phyloP scores from a whole-genome alignment of 129 eudicot genomes.

The Helianthus tuberosus region DNA sequence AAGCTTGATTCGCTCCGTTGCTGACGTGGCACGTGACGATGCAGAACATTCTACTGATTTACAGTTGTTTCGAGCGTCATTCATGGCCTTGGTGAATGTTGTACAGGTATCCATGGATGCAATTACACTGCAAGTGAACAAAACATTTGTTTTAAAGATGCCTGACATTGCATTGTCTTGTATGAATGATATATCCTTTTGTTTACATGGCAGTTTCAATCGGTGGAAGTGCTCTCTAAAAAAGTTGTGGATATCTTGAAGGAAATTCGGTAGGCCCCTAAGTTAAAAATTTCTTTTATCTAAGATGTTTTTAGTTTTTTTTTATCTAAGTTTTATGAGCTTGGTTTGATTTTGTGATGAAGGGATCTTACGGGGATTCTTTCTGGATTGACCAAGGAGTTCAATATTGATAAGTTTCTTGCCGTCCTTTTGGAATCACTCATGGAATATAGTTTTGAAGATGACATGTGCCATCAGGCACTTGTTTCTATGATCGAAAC shows the following conservation, averaged over 20 bases:
- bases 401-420: slow-evolving; percentile 79
- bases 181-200: slow-evolving; percentile 17
- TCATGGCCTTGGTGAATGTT: slow-evolving; percentile 70
- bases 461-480: slow-evolving; percentile 50
- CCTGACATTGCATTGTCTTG: slow-evolving; percentile 1
- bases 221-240: slow-evolving; percentile 75
- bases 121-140: slow-evolving; percentile 11
- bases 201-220: slow-evolving; percentile 56
- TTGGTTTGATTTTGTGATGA: slow-evolving; percentile 27
- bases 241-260: slow-evolving; percentile 65
- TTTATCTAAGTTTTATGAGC: slow-evolving; percentile 10
- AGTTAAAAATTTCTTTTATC: neutral
- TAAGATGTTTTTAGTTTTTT: neutral
- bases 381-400: slow-evolving; percentile 59
- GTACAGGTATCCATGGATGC: slow-evolving; percentile 60
- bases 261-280: slow-evolving; percentile 54
- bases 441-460: slow-evolving; percentile 62
- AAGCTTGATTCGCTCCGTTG: slow-evolving; percentile 68
- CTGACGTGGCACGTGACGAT: slow-evolving; percentile 63
- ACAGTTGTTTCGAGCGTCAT: slow-evolving; percentile 66
- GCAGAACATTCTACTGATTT: slow-evolving; percentile 61
- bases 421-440: slow-evolving; percentile 65
- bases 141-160: neutral
- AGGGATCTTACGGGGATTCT: slow-evolving; percentile 76
- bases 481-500: slow-evolving; percentile 54